Evolutionary conservation across 2,329 filamentous ascomycete species (phyloP).

Genomic region (Arthrinium phaeospermum): DNA sequence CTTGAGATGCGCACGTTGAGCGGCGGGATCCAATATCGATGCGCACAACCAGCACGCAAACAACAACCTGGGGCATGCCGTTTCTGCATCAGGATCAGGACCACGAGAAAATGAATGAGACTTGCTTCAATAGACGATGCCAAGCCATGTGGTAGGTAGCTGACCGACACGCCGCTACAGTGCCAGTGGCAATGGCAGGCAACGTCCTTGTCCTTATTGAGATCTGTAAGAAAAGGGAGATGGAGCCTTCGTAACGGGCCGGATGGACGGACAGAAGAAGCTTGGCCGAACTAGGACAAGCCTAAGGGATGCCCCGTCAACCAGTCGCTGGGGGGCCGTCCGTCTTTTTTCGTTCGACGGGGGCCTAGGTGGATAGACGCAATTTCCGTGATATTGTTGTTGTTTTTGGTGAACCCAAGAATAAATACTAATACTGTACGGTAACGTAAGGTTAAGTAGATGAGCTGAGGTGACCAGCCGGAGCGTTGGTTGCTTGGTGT

Average conservation of each 20-base stretch:
- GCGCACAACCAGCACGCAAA: neutral
- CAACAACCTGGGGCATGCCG: neutral
- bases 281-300: conserved; percentile 14
- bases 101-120: neutral
- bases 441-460: neutral
- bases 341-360: neutral
- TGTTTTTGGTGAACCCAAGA: conserved; percentile 3
- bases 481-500: conserved; percentile 8
- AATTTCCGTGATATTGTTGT: conserved; percentile 14
- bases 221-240: conserved; percentile 13
- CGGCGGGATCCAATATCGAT: neutral
- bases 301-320: conserved; percentile 14
- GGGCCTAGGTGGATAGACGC: conserved; percentile 2
- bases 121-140: conserved; percentile 3
- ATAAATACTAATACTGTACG: conserved; percentile 14
- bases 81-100: neutral
- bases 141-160: neutral
- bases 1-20: neutral
- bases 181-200: neutral
- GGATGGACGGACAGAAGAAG: conserved; percentile 2
- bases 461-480: neutral
- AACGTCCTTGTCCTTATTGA: conserved; percentile 5
- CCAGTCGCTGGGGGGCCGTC: conserved; percentile 3
- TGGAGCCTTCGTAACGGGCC: conserved; percentile 12
- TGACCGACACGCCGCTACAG: neutral